Evolutionary conservation across 1,284 basidiomycete species (phyloP).

Genomic region (Boletus semigastroideus): DNA sequence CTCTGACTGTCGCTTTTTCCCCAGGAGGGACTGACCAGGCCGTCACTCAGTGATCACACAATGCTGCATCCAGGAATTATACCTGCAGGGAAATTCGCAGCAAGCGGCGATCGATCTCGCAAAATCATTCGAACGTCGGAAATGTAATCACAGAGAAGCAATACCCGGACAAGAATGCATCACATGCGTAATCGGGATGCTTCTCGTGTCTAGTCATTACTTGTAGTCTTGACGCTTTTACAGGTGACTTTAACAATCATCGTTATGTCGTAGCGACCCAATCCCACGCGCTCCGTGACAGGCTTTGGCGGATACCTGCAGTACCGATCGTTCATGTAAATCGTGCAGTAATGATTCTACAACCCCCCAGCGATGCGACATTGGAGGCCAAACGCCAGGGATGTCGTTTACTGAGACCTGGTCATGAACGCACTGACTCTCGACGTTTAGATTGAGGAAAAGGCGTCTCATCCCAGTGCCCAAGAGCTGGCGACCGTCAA

Average conservation of each 20-base stretch:
- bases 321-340: constrained; percentile 89
- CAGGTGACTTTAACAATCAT: constrained; percentile 87
- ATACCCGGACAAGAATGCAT: constrained; percentile 87
- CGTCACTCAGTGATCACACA: constrained; percentile 89
- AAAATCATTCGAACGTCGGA: constrained; percentile 88
- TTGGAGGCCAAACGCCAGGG: constrained; percentile 66
- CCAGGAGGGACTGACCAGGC: constrained; percentile 31
- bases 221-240: constrained; percentile 13
- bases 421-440: constrained; percentile 2
- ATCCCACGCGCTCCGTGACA: constrained; percentile 63
- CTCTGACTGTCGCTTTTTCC: constrained; percentile 6
- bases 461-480: constrained; percentile 46
- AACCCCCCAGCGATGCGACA: constrained; percentile 80
- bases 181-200: constrained; percentile 74
- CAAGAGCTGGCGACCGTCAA: constrained; percentile 45
- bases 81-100: constrained; percentile 69
- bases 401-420: constrained; percentile 26
- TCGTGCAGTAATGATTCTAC: constrained; percentile 86
- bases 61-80: constrained; percentile 90
- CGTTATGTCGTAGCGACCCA: constrained; percentile 87
- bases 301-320: constrained; percentile 71
- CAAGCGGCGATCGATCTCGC: constrained; percentile 84
- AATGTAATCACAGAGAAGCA: constrained; percentile 90
- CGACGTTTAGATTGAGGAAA: constrained; percentile 51
- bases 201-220: constrained; percentile 6